Evolutionary conservation across 257 asterid genomes (phyloP), one percentile per base, ranked within the genome.

Genomic region (Nicotiana noctiflora): DNA sequence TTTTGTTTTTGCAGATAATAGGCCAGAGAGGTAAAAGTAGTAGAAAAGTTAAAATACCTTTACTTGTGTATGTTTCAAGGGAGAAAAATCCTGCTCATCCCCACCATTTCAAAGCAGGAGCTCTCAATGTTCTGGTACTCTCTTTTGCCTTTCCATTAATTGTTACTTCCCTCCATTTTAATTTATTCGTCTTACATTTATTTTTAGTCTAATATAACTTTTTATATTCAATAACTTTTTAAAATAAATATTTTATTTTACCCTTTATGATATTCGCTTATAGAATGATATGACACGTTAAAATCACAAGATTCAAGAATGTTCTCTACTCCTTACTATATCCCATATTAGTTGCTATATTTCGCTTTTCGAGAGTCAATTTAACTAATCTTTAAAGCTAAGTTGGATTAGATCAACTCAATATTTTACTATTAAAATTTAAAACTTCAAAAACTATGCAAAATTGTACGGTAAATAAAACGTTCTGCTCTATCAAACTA

Each of bases 31-130:
- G 62, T 79, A 70, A 32, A 57, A 81, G 62, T 84, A 76, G 80
- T 4, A 46, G 64, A 25, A 68, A 65, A 76, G 65, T 75, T 49
- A 87, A 81, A 46, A 79, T 89, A 90, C 90, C 93, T 32, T 82
- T 88, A 21, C 91, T 90, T 23, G 93, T 89, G 32, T 93, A 93
- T 79, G 88, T 89, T 44, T 84, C 94, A 29, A 83, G 97, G 59
- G 97, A 93, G 85, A 91, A 91, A 84, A 84, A 89, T 31, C 89
- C 94, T 49, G 76, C 80, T 5, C 86, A 78, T 83, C 90, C 94
- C 14, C 98, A 92, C 79, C 94, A 92, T 84, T 92, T 92, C 88
- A 93, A 92, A 89, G 97, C 92, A 23, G 97, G 97, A 79, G 92
- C 97, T 5, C 84, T 93, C 68, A 93, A 91, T 65, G 84, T 80